Percentiles rank a stretch among this genome's conserved stretches.
Conservation (phyloP, 2,329 filamentous ascomycete genomes). For the Verticillium zaregamsianum region DNA sequence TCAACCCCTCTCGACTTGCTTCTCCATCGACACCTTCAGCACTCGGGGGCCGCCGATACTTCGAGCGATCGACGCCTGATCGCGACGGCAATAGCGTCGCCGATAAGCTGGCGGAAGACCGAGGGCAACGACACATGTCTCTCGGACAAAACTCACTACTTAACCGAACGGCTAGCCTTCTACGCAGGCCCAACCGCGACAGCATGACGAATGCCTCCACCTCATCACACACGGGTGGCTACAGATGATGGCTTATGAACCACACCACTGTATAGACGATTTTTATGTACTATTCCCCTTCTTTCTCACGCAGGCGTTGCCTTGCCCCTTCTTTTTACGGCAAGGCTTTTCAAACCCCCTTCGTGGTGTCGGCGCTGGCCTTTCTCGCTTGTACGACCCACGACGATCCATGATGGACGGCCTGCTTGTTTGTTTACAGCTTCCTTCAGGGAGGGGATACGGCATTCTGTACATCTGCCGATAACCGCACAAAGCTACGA, state of each 20-base stretch:
- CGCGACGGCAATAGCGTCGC: conserved; percentile 30
- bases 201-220: conserved; percentile 36
- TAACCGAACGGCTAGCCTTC: conserved; percentile 42
- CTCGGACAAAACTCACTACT: conserved; percentile 36
- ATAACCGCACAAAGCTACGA: background rate
- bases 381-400: conserved; percentile 7
- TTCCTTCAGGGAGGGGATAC: background rate
- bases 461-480: background rate
- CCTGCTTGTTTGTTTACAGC: background rate
- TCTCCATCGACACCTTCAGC: conserved; percentile 32
- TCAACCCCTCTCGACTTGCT: conserved; percentile 41
- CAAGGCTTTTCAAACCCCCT: conserved; percentile 1
- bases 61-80: conserved; percentile 40
- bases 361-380: conserved; percentile 7
- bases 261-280: conserved; percentile 15
- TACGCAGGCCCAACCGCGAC: conserved; percentile 37
- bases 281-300: conserved; percentile 13
- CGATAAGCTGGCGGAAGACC: conserved; percentile 35
- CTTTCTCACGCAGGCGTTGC: conserved; percentile 9
- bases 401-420: conserved; percentile 12
- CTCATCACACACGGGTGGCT: conserved; percentile 35
- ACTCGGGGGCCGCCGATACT: conserved; percentile 40
- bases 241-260: conserved; percentile 36
- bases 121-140: conserved; percentile 39
- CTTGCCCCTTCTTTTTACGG: background rate